Conservation (phyloP, 2,329 filamentous ascomycete genomes). For the Clonostachys sp. region DNA sequence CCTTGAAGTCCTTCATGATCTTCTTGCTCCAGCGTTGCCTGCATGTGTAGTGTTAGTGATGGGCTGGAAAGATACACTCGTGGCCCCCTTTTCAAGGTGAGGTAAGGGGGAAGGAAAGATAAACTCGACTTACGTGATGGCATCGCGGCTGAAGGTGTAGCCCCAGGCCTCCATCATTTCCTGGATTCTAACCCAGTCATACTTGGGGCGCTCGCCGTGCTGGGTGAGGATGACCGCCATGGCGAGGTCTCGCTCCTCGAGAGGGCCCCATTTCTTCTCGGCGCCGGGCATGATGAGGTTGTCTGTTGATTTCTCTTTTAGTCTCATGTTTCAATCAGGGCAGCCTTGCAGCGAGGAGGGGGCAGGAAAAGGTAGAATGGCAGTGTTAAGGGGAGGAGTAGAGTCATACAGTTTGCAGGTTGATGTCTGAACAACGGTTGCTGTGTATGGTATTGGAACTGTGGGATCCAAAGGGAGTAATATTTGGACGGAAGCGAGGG, state of each 20-base stretch:
- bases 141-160: constrained; percentile 29
- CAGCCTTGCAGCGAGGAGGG: neutral
- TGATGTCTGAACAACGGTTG: too few relatives aligned
- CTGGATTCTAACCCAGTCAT: constrained; percentile 25
- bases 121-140: constrained; percentile 25
- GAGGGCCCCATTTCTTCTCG: constrained; percentile 29
- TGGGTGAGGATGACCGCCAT: constrained; percentile 23
- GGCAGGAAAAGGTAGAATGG: neutral
- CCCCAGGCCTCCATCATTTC: constrained; percentile 22
- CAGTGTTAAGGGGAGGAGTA: neutral
- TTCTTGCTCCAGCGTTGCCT: constrained; percentile 33
- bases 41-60: neutral
- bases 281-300: constrained; percentile 11
- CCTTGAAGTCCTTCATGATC: constrained; percentile 26
- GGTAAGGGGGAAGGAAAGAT: neutral
- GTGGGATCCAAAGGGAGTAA: too few relatives aligned
- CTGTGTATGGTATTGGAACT: too few relatives aligned
- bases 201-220: constrained; percentile 13
- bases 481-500: too few relatives aligned
- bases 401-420: too few relatives aligned
- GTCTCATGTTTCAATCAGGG: neutral
- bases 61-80: neutral
- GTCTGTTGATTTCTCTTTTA: neutral
- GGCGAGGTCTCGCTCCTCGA: constrained; percentile 30
- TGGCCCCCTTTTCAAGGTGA: neutral